Conservation (phyloP, 805 yeast genomes). For the Maudiozyma serrabonitensis region DNA sequence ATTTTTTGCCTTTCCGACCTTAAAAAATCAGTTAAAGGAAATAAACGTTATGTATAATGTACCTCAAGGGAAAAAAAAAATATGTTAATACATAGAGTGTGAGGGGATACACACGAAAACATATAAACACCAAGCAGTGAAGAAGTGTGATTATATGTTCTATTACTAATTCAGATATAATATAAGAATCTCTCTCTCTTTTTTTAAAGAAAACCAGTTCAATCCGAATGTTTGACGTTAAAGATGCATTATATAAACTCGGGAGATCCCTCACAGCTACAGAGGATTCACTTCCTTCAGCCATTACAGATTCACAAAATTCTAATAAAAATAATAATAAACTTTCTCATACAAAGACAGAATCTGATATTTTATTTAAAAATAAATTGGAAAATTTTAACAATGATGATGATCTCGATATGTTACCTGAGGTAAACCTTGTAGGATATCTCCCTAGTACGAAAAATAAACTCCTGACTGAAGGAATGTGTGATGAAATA, state of each 20-base stretch:
- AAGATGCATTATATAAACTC: conserved; percentile 11
- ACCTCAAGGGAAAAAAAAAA: too few relatives aligned
- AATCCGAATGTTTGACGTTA: conserved; percentile 12
- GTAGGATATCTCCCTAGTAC: conserved; percentile 54
- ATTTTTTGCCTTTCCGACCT: too few relatives aligned
- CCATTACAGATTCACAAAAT: background rate
- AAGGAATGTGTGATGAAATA: conserved; percentile 63
- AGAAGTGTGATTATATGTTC: too few relatives aligned
- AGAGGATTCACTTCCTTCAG: conserved; percentile 1
- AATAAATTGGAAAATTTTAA: background rate
- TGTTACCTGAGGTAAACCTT: conserved; percentile 47
- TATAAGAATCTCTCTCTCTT: too few relatives aligned
- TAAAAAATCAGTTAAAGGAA: too few relatives aligned
- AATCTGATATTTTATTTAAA: background rate
- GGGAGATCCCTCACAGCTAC: conserved; percentile 8
- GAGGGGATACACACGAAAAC: too few relatives aligned
- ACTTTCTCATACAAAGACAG: background rate
- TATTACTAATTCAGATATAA: too few relatives aligned
- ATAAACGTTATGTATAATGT: too few relatives aligned
- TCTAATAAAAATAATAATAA: background rate
- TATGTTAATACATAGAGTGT: too few relatives aligned
- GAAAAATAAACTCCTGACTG: conserved; percentile 45
- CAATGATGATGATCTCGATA: conserved; percentile 22
- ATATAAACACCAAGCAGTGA: too few relatives aligned
- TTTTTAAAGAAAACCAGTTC: background rate